Base-by-base conservation (phyloP, 108 stramenopile genomes). In the Epithemia pelagica region DNA sequence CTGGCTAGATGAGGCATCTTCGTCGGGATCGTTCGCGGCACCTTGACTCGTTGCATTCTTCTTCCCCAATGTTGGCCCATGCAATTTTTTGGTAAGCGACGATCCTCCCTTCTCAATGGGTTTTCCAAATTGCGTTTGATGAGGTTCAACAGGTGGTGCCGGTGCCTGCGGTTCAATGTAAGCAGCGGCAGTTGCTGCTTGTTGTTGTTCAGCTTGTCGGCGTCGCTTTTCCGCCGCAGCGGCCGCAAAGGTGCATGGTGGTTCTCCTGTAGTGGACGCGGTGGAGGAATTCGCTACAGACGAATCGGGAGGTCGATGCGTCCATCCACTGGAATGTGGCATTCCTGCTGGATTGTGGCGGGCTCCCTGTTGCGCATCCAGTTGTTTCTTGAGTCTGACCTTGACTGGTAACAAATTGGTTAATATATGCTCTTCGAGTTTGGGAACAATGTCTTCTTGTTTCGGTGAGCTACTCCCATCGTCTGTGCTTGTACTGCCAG, bases 311-410 rank as follows among this genome's bases (percentile, higher is more conserved):
- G 37, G 37, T 46, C 37, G 5, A 15, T 46, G 37, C 5, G 37
- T 46, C 37, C 37, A 46, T n/a, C 80, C 84, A 26, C 26, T 23
- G 25, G 18, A 7, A n/a, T 26, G 73, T 32, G 90, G 87, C 80
- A 88, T 91, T 15, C 78, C 80, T 0, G 75, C 72, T 8, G 90
- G 90, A 71, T 88, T 87, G 30, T 79, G 74, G 22, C 79, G 78
- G n/a, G 90, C 90, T 18, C 90, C 90, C 72, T 87, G 84, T 70
- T 91, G 91, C 10, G 88, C 88, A 10, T 87, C 88, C 1, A 92
- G 77, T 63, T 92, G 91, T 66, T 85, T 85, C 37, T 82, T 86
- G 5, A 92, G 70, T 30, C 91, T 73, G 5, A 80, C 78, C 69
- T 92, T 92, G 24, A 92, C 91, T n/a, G 91, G 91, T 30, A 92